These are phyloP conservation scores for Rhododendron henanense DNA, from an alignment of 148 eudicot species.

Conservation along the genomic window DNA sequence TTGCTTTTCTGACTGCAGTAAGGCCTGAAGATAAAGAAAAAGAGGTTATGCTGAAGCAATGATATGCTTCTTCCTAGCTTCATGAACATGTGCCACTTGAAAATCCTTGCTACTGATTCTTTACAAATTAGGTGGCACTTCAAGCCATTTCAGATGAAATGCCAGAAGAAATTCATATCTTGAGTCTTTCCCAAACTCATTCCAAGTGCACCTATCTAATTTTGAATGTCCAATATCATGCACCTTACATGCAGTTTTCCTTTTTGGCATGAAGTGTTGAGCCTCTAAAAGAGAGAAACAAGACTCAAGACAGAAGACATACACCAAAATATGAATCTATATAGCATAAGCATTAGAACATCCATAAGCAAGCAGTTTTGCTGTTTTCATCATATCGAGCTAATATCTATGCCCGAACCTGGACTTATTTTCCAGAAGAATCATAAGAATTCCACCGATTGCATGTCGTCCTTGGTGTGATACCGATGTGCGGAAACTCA, in stretches of 20 bases:
- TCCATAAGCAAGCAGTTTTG: conserved; percentile 4
- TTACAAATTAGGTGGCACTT: background rate
- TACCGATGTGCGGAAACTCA: background rate
- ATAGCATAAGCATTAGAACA: background rate
- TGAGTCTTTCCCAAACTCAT: background rate
- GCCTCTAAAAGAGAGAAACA: background rate
- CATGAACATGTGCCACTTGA: background rate
- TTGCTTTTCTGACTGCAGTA: conserved; percentile 63
- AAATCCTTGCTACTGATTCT: background rate
- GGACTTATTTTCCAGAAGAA: background rate
- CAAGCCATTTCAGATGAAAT: background rate
- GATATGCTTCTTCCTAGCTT: conserved; percentile 1
- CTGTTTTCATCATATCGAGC: background rate
- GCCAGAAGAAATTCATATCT: background rate
- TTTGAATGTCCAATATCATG: background rate
- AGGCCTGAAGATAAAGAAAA: conserved; percentile 38
- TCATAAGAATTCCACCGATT: background rate
- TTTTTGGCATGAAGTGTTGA: background rate
- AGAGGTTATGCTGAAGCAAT: background rate
- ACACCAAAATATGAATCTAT: background rate
- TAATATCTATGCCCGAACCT: background rate
- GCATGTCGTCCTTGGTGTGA: background rate
- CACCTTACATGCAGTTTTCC: background rate
- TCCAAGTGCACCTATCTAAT: background rate
- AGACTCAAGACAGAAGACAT: background rate